phyloP scores from a whole-genome alignment of 345 rosid species.

The Barbarea vulgaris region DNA sequence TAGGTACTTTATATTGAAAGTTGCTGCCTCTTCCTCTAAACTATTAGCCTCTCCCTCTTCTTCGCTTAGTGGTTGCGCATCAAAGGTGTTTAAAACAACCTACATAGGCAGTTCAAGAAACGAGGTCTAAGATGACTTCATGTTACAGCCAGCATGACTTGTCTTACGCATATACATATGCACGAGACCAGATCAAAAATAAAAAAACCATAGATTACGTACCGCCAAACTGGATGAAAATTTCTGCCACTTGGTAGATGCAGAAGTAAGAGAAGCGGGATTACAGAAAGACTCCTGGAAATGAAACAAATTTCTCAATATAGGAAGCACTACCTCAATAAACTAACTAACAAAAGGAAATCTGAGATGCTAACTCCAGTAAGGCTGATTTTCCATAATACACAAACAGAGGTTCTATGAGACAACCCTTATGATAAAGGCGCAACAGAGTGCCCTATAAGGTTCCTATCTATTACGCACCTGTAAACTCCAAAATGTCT shows the following conservation, averaged over 20 bases:
- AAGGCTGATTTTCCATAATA: conserved; percentile 7
- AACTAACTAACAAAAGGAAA: background rate
- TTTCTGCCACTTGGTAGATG: conserved; percentile 91
- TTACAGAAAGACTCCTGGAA: conserved; percentile 90
- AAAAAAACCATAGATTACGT: conserved; percentile 26
- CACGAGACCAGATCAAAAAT: background rate
- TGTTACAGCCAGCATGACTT: background rate
- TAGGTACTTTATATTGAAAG: conserved; percentile 88
- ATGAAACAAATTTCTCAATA: conserved; percentile 14
- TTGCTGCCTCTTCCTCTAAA: conserved; percentile 94
- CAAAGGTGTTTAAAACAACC: conserved; percentile 92
- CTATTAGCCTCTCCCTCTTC: conserved; percentile 93
- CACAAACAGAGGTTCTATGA: conserved; percentile 15
- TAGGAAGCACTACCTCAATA: conserved; percentile 1
- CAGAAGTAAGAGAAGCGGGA: conserved; percentile 70
- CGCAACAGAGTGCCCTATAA: conserved; percentile 19
- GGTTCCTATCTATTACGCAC: conserved; percentile 41
- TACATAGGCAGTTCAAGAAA: conserved; percentile 44
- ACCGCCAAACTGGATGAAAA: conserved; percentile 84
- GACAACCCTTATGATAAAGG: conserved; percentile 1
- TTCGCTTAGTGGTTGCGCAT: conserved; percentile 95
- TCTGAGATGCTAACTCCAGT: conserved; percentile 9
- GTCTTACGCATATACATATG: conserved; percentile 21
- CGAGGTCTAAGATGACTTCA: conserved; percentile 8
- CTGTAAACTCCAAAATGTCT: conserved; percentile 98